These are phyloP conservation scores for Blastomyces silverae DNA, from an alignment of 2,329 filamentous ascomycete genomes.

Conservation along the genomic window DNA sequence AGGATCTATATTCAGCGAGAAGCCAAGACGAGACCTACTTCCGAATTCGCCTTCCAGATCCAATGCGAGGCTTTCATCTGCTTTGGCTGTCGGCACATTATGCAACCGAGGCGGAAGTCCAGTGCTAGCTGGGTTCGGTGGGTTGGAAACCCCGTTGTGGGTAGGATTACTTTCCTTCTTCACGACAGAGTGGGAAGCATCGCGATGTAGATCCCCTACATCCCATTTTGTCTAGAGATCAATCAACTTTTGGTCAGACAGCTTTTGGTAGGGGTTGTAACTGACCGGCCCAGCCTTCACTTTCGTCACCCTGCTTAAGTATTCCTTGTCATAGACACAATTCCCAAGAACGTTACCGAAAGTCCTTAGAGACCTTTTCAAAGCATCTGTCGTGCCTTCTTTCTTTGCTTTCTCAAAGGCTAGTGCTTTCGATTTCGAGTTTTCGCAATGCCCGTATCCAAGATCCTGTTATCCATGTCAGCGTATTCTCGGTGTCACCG, in stretches of 20 bases:
- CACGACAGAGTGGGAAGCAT: constrained; percentile 60
- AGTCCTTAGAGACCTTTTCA: constrained; percentile 82
- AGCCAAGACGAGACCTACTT: constrained; percentile 28
- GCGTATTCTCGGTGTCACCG: neutral
- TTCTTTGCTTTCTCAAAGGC: constrained; percentile 99
- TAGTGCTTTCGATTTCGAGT: constrained; percentile 87
- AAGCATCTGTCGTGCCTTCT: constrained; percentile 86
- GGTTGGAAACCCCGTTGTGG: constrained; percentile 18
- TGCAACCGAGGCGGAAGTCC: constrained; percentile 35
- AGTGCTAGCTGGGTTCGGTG: constrained; percentile 38
- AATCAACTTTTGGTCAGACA: neutral
- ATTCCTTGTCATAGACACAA: constrained; percentile 96
- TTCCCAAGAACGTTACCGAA: constrained; percentile 98
- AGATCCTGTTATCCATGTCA: constrained; percentile 56
- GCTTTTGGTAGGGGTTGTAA: neutral
- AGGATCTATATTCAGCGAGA: neutral
- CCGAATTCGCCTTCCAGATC: constrained; percentile 41
- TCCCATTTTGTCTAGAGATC: constrained; percentile 59
- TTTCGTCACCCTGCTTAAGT: constrained; percentile 80
- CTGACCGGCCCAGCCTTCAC: constrained; percentile 65
- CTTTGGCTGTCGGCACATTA: constrained; percentile 26
- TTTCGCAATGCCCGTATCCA: constrained; percentile 94
- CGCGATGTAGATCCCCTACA: constrained; percentile 71
- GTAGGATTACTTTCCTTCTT: constrained; percentile 49
- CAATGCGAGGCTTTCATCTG: constrained; percentile 26